Evolutionary conservation across 139 green algal species (phyloP), one percentile per base, ranked within the genome.

Genomic region (Ettlia oleoabundans): DNA sequence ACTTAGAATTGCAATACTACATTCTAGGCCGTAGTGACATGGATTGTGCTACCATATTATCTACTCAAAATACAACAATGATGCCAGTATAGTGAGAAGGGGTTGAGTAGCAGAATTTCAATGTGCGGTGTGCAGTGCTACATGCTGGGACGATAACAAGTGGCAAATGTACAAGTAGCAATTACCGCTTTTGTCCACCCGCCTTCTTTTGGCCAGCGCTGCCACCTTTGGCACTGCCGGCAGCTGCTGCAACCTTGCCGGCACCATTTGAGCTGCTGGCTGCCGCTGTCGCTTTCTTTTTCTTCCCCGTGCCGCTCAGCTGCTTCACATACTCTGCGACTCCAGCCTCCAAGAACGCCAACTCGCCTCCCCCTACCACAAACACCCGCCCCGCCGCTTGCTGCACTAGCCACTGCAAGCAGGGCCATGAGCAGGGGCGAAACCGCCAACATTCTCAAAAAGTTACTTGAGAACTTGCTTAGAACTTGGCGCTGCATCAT

Each of bases 331-430:
- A 84, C 55, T 84, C 52, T 41, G 13, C n/a, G 2, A 84, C 68
- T 1, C 79, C 79, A 40, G 52, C 67, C 38, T 84, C 79, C n/a
- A 84, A 53, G 19, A 40, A 26, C 19, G 13, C 7, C 42, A 84
- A 30, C 38, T 62, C 32, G 21, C 79, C 79, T 3, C 15, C 42
- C 1, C 40, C 79, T n/a, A 84, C 68, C 5, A 84, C 30, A 26
- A 65, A 80, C 15, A 83, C 75, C 3, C 71, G 33, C 53, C 65
- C 26, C 1, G 75, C 67, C 85, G 78, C 38, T 32, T 64, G 52
- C 85, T 76, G 3, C 4, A 83, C 76, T 28, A 93, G 66, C 22
- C 81, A 85, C 58, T 84, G 63, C 62, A 82, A 26, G 4, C 30
- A n/a, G 51, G 51, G 15, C 3, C 41, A 67, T 21, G 30, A 32